These are phyloP conservation scores for Phragmites australis DNA, from an alignment of 176 grass and related monocot genomes.

Conservation along the genomic window DNA sequence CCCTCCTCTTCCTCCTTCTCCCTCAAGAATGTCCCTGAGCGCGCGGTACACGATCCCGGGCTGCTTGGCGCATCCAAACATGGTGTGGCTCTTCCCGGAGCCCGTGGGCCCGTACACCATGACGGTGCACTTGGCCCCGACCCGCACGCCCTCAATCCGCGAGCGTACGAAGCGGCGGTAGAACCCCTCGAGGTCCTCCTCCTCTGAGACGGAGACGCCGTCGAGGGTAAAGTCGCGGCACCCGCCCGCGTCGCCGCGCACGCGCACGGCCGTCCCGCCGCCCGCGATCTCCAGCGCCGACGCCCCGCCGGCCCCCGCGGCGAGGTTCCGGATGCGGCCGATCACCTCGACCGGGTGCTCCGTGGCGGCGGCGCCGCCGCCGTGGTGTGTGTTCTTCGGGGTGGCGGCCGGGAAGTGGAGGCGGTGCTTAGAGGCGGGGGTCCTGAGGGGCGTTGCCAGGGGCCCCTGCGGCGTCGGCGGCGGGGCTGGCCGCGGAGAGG, in stretches of 20 bases:
- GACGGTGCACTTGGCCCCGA: slow-evolving; percentile 88
- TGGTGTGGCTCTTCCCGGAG: slow-evolving; percentile 83
- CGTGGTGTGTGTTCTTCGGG: slow-evolving; percentile 29
- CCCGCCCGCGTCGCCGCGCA: slow-evolving; percentile 60
- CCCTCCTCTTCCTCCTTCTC: neutral
- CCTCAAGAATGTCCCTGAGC: slow-evolving; percentile 64
- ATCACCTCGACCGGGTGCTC: slow-evolving; percentile 96
- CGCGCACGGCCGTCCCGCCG: slow-evolving; percentile 56
- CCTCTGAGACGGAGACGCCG: slow-evolving; percentile 71
- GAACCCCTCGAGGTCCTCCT: slow-evolving; percentile 70
- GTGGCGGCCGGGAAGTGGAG: slow-evolving; percentile 66
- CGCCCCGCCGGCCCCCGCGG: slow-evolving; percentile 30
- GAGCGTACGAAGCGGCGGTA: slow-evolving; percentile 77
- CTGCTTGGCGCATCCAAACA: slow-evolving; percentile 74
- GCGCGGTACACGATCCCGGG: slow-evolving; percentile 93
- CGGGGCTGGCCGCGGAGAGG: slow-evolving; percentile 32
- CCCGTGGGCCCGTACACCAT: slow-evolving; percentile 94
- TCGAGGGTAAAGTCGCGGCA: slow-evolving; percentile 94
- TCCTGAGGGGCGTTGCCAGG: slow-evolving; percentile 41
- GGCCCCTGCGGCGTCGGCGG: slow-evolving; percentile 30
- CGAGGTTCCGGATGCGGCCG: slow-evolving; percentile 69
- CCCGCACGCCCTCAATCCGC: slow-evolving; percentile 62
- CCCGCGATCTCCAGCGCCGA: slow-evolving; percentile 55
- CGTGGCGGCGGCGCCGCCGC: slow-evolving; percentile 34
- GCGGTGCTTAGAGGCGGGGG: slow-evolving; percentile 71